A percentile compares a stretch with the other conserved stretches of the same genome.
These are phyloP conservation scores for Bertia moriformis DNA, from an alignment of 2,329 filamentous ascomycete species.

Conservation along the genomic window DNA sequence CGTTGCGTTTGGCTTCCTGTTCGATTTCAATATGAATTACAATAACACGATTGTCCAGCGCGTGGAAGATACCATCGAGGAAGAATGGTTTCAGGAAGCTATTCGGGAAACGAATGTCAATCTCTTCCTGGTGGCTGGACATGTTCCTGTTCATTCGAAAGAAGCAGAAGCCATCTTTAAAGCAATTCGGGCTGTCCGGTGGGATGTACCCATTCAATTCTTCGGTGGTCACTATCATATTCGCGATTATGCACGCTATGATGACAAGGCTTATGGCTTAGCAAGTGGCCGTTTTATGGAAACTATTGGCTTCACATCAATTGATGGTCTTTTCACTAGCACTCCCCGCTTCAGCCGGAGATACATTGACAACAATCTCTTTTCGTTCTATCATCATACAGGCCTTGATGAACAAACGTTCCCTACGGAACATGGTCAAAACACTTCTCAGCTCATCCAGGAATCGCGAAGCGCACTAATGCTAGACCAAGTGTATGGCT, in stretches of 20 bases:
- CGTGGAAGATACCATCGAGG: constrained; percentile 66
- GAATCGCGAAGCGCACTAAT: constrained; percentile 54
- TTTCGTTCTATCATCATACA: constrained; percentile 70
- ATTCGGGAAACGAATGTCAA: constrained; percentile 67
- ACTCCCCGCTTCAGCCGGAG: constrained; percentile 53
- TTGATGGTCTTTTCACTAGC: constrained; percentile 43
- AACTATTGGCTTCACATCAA: constrained; percentile 85
- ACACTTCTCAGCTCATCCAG: constrained; percentile 57
- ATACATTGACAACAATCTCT: constrained; percentile 90
- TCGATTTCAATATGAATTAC: constrained; percentile 79
- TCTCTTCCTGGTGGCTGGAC: constrained; percentile 73
- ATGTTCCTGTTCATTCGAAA: constrained; percentile 67
- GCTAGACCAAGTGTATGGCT: constrained; percentile 67
- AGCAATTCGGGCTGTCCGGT: constrained; percentile 62
- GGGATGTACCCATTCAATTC: constrained; percentile 75
- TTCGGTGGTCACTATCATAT: constrained; percentile 87
- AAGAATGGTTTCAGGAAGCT: constrained; percentile 78
- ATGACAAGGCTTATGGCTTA: constrained; percentile 62
- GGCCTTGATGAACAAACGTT: constrained; percentile 60
- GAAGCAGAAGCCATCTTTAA: constrained; percentile 69
- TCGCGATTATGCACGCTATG: constrained; percentile 68
- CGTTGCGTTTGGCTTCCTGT: constrained; percentile 84
- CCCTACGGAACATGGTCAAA: constrained; percentile 57
- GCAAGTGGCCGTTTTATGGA: constrained; percentile 89
- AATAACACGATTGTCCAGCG: constrained; percentile 78